A percentile compares a stretch with the other conserved stretches of the same genome.
Evolutionary conservation across 441 rosid species (phyloP).

Genomic region (Pelargonium hybrid): DNA sequence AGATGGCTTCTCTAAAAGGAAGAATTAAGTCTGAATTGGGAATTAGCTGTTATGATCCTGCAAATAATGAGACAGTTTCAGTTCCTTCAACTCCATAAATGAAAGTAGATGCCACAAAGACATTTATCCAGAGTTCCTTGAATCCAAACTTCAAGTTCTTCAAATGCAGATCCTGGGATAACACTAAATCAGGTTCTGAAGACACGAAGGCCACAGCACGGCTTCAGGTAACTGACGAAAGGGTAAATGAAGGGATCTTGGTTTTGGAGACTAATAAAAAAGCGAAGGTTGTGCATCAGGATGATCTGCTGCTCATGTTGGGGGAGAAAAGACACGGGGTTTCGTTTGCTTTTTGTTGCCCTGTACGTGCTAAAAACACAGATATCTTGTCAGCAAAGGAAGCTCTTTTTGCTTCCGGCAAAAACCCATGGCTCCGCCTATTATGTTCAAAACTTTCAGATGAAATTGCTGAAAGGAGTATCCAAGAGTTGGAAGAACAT

Average conservation of each 20-base stretch:
- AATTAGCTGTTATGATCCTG: constrained; percentile 60
- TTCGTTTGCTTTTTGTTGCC: constrained; percentile 55
- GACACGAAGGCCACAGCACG: constrained; percentile 10
- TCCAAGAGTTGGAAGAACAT: constrained; percentile 36
- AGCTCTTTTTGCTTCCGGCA: constrained; percentile 4
- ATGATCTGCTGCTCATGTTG: constrained; percentile 42
- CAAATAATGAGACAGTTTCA: constrained; percentile 56
- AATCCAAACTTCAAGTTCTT: constrained; percentile 62
- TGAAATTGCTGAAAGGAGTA: constrained; percentile 23
- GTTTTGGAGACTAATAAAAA: constrained; percentile 43
- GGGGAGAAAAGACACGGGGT: constrained; percentile 40
- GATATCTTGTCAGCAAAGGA: constrained; percentile 16
- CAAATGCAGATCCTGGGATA: constrained; percentile 18
- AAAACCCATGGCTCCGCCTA: constrained; percentile 26
- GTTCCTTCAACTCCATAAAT: constrained; percentile 47
- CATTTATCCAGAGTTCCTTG: constrained; percentile 46
- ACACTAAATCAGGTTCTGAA: constrained; percentile 24
- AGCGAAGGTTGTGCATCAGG: constrained; percentile 64
- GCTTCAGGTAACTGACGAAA: constrained; percentile 48
- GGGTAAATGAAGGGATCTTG: constrained; percentile 51
- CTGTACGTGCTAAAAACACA: constrained; percentile 19
- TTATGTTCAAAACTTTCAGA: constrained; percentile 29
- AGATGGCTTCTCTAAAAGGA: constrained; percentile 63
- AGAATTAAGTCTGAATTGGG: constrained; percentile 58
- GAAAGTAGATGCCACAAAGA: constrained; percentile 55